Conservation (phyloP, 352 stramenopile species). For the Phytophthora sp. region DNA sequence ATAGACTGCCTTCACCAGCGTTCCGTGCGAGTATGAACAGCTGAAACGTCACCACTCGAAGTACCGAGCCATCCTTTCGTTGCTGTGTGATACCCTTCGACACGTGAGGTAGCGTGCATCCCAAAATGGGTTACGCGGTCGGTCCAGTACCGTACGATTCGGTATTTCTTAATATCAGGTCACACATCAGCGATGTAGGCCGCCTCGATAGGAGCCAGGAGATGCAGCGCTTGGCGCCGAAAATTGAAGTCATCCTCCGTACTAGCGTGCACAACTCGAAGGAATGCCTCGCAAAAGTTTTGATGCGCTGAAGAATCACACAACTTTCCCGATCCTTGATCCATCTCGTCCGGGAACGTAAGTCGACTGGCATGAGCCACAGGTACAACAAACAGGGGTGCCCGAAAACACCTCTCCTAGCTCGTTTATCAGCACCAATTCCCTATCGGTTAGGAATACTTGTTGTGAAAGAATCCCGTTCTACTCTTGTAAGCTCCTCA, state of each 20-base stretch:
- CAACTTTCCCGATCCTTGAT: neutral
- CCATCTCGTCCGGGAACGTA: conserved; percentile 3
- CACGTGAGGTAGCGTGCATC: conserved; percentile 21
- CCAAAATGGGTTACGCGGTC: conserved; percentile 18
- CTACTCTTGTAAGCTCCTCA: neutral
- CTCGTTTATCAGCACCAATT: conserved; percentile 8
- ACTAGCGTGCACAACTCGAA: neutral
- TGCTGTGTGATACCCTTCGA: conserved; percentile 28
- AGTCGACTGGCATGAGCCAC: conserved; percentile 20
- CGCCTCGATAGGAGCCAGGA: neutral
- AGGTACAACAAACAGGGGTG: conserved; percentile 10
- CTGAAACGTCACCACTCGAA: neutral
- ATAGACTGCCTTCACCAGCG: conserved; percentile 6
- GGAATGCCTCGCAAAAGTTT: conserved; percentile 14
- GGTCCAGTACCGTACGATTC: conserved; percentile 28
- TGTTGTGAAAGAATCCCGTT: neutral
- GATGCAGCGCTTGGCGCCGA: neutral
- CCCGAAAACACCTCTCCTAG: neutral
- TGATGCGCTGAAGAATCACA: neutral
- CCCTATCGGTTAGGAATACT: conserved; percentile 7
- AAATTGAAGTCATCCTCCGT: conserved; percentile 20
- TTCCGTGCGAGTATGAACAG: conserved; percentile 1
- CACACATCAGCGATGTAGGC: conserved; percentile 23
- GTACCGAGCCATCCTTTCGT: conserved; percentile 21
- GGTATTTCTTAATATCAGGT: conserved; percentile 28